Evolutionary conservation across 495 filamentous ascomycete species (phyloP).

Genomic region (Penicillium atrosanguineum): DNA sequence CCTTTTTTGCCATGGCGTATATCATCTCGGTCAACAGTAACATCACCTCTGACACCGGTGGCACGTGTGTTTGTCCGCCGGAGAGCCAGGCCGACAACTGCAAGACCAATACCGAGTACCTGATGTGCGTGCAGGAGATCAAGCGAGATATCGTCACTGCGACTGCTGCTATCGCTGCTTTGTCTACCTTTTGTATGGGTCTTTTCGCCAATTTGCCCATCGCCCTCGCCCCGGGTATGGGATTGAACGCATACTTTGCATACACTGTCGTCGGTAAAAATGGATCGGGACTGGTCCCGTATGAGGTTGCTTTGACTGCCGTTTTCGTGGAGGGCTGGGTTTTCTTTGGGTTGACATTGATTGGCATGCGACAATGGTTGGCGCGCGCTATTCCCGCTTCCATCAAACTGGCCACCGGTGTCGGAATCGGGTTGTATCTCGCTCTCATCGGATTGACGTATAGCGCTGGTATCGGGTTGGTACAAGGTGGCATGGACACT

Average conservation of each 20-base stretch:
- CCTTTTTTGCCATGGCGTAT: slow-evolving; percentile 88
- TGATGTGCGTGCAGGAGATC: slow-evolving; percentile 61
- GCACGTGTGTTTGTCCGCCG: slow-evolving; percentile 69
- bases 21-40: slow-evolving; percentile 73
- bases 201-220: slow-evolving; percentile 71
- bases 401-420: slow-evolving; percentile 81
- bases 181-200: slow-evolving; percentile 72
- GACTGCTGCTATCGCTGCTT: slow-evolving; percentile 72
- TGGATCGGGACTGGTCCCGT: slow-evolving; percentile 64
- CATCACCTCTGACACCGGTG: slow-evolving; percentile 64
- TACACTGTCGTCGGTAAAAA: slow-evolving; percentile 78
- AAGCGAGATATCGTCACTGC: slow-evolving; percentile 76
- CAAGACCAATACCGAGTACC: slow-evolving; percentile 54
- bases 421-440: slow-evolving; percentile 77
- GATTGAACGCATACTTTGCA: slow-evolving; percentile 79
- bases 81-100: slow-evolving; percentile 50
- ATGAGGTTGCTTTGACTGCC: slow-evolving; percentile 68
- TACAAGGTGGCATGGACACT: slow-evolving; percentile 56
- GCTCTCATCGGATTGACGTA: slow-evolving; percentile 79
- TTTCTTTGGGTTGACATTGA: slow-evolving; percentile 64
- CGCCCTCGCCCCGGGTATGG: slow-evolving; percentile 78
- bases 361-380: slow-evolving; percentile 80
- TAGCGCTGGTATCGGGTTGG: slow-evolving; percentile 71
- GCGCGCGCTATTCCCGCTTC: slow-evolving; percentile 71
- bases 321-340: slow-evolving; percentile 82